Evolutionary conservation across 1,284 basidiomycete species (phyloP).

Genomic region (Ceratobasidium sp.): DNA sequence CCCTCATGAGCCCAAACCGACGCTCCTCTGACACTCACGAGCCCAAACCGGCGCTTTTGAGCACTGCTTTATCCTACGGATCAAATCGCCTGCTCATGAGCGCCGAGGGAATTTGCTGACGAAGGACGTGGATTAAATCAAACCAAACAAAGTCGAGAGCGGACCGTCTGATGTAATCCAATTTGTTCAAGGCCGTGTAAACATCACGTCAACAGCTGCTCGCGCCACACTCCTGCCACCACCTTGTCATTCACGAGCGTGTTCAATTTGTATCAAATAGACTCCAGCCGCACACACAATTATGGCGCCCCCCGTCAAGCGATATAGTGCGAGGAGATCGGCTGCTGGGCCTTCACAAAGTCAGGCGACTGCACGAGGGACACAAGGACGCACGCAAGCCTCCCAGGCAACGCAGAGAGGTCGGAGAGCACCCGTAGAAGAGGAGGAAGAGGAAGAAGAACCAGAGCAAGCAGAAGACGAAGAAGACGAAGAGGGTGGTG

Average conservation of each 20-base stretch:
- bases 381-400: constrained; percentile 9
- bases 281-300: not conserved
- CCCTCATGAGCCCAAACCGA: too few species aligned
- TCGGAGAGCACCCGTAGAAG: constrained; percentile 21
- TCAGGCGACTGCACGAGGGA: not conserved
- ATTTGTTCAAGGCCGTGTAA: constrained; percentile 12
- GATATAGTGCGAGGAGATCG: constrained; percentile 13
- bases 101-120: too few species aligned
- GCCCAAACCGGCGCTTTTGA: too few species aligned
- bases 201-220: constrained; percentile 5
- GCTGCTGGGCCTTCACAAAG: constrained; percentile 21
- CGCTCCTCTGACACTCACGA: too few species aligned
- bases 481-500: constrained; percentile 38
- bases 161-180: constrained; percentile 7
- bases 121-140: too few species aligned
- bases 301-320: constrained; percentile 12
- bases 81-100: too few species aligned
- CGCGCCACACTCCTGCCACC: not conserved
- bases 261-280: too few species aligned
- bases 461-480: constrained; percentile 35
- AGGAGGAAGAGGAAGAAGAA: constrained; percentile 40
- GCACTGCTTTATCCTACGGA: too few species aligned
- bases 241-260: not conserved
- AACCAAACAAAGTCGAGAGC: constrained; percentile 20
- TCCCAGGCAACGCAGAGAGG: constrained; percentile 34